A percentile compares a stretch with the other conserved stretches of the same genome.
Conservation (phyloP, 495 filamentous ascomycete species). For the Penicillium arizonense region DNA sequence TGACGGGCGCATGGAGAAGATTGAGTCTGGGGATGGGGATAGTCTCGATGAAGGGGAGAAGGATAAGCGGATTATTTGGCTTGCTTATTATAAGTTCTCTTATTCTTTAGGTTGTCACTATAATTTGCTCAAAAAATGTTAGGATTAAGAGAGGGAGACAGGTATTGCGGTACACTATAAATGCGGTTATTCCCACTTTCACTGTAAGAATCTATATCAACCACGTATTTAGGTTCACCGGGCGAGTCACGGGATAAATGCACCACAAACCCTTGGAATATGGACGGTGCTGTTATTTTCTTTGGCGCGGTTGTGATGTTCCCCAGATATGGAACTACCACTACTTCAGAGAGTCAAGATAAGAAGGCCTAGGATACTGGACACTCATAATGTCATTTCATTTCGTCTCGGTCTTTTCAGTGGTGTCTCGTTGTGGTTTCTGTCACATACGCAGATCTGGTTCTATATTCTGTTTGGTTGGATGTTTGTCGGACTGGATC, state of each 20-base stretch:
- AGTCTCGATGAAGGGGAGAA: constrained; percentile 46
- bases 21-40: constrained; percentile 51
- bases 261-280: too few relatives aligned
- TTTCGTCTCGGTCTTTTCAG: not conserved
- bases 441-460: not conserved
- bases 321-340: too few relatives aligned
- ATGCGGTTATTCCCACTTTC: too few relatives aligned
- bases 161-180: too few relatives aligned
- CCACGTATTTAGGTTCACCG: too few relatives aligned
- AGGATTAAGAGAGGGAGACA: too few relatives aligned
- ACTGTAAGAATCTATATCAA: too few relatives aligned
- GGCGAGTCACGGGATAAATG: too few relatives aligned
- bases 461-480: constrained; percentile 3
- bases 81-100: too few relatives aligned
- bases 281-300: too few relatives aligned
- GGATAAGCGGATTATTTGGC: constrained; percentile 62
- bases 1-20: constrained; percentile 72
- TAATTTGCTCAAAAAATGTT: constrained; percentile 65
- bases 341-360: too few relatives aligned
- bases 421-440: not conserved
- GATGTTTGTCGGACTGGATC: constrained; percentile 1
- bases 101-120: constrained; percentile 96
- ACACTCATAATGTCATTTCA: constrained; percentile 3
- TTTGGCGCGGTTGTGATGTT: too few relatives aligned
- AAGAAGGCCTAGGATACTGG: constrained; percentile 8